Conservation (phyloP, 1,284 basidiomycete genomes). For the Ceratobasidium sp. region DNA sequence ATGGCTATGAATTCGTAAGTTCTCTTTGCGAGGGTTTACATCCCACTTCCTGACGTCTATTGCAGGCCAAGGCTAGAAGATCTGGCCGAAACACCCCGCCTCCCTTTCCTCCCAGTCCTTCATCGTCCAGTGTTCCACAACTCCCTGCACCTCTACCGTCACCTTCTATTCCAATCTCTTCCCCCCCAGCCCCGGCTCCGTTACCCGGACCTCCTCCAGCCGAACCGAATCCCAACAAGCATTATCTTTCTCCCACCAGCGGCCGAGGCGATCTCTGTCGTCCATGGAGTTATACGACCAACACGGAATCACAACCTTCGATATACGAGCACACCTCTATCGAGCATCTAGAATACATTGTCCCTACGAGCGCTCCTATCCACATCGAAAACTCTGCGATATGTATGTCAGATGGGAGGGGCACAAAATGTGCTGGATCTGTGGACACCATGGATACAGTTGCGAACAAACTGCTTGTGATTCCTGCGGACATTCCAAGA, state of each 20-base stretch:
- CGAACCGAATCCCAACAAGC: not conserved
- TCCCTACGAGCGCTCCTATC: not conserved
- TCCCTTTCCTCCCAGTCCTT: not conserved
- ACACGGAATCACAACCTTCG: not conserved
- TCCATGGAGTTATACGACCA: slow-evolving; percentile 8
- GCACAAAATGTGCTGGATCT: not conserved
- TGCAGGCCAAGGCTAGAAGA: not conserved
- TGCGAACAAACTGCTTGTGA: slow-evolving; percentile 6
- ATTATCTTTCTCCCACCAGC: not conserved
- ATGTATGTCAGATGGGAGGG: not conserved
- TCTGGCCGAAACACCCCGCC: not conserved
- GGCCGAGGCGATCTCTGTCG: slow-evolving; percentile 16
- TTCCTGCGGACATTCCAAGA: not conserved
- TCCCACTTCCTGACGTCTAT: not conserved
- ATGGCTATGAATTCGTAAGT: not conserved
- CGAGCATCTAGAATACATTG: not conserved
- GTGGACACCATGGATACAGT: not conserved
- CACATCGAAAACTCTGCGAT: slow-evolving; percentile 15
- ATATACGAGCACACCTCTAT: not conserved
- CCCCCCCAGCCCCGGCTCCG: not conserved
- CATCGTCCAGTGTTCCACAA: not conserved
- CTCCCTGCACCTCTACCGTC: not conserved
- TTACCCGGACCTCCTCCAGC: not conserved
- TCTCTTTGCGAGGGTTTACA: not conserved
- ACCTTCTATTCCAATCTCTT: not conserved